Base-by-base conservation (phyloP, 192 early-diverging fungal genomes). In the Podila epicladia region DNA sequence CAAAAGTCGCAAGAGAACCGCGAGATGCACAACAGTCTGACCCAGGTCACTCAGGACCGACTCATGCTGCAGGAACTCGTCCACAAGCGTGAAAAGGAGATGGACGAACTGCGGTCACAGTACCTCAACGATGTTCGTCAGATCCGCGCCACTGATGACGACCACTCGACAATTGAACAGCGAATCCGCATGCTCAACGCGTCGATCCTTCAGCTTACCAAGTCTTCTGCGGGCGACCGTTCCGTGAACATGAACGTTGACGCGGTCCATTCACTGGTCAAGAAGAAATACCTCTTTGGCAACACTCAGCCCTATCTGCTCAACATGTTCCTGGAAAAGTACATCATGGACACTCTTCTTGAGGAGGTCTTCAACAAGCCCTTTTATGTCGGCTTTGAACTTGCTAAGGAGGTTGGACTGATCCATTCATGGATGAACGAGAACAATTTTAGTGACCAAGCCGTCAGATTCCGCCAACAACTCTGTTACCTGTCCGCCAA, bases 261-360 rank as follows among this genome's bases (percentile, higher is more conserved):
- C 9, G 73, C 70, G 4, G 64, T 73, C 9, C 80, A 80, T 12
- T 28, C 13, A 29, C 72, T 53, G 62, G 85, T 78, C 66, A 75
- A 66, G 50, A 75, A 71, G 29, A 83, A 49, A 74, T 85, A 58
- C 64, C 70, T 61, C 71, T 84, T 62, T 68, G 82, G 48, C 51
- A 82, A 74, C 48, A 64, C 75, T 15, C 76, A 83, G 22, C 71
- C 77, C 15, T 74, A 84, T 67, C 76, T 79, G 13, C 70, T 84
- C 62, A 82, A 82, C 58, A 88, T 88, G 83, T 73, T 86, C 58
- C 73, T 85, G 24, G 83, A 88, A 69, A 88, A 88, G 58, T 86
- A 85, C 35, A 84, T 88, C 31, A 86, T 88, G 85, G 87, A 88
- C 60, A 65, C 71, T 2, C 63, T 88, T 28, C 62, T 88, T 7